These are phyloP conservation scores for Fusarium tanahbumbuense DNA, from an alignment of 2,329 filamentous ascomycete species.

Conservation along the genomic window DNA sequence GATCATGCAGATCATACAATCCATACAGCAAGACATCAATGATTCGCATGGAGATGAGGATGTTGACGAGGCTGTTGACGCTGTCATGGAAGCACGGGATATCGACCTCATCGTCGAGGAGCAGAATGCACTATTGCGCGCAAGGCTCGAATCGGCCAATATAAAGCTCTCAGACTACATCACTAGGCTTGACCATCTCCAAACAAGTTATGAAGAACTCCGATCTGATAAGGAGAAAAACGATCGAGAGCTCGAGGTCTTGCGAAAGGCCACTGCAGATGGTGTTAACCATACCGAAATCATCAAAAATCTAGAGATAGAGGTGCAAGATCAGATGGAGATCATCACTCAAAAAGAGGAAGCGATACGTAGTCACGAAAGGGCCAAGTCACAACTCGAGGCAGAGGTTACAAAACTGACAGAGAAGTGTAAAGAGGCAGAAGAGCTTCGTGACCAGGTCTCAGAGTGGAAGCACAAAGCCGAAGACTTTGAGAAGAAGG, in stretches of 20 bases:
- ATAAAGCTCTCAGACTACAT: constrained; percentile 70
- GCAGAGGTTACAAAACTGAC: constrained; percentile 62
- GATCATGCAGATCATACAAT: constrained; percentile 59
- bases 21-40: constrained; percentile 54
- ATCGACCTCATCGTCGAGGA: constrained; percentile 68
- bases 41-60: constrained; percentile 54
- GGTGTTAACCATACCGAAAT: constrained; percentile 64
- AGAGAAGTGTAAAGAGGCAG: constrained; percentile 60
- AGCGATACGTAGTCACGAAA: constrained; percentile 52
- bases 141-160: constrained; percentile 64
- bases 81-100: constrained; percentile 60
- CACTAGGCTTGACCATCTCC: constrained; percentile 69
- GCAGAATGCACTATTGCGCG: constrained; percentile 62
- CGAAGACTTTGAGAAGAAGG: constrained; percentile 69
- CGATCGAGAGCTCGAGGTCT: constrained; percentile 63
- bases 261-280: constrained; percentile 63
- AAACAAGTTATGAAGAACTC: constrained; percentile 72
- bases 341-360: constrained; percentile 76
- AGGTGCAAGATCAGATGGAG: constrained; percentile 74
- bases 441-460: constrained; percentile 68
- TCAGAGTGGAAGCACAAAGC: constrained; percentile 69
- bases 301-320: constrained; percentile 65
- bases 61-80: constrained; percentile 54
- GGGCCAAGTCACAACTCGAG: constrained; percentile 65
- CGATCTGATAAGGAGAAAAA: constrained; percentile 71